Evolutionary conservation across 345 rosid species (phyloP).

Genomic region (Aquilaria yunnanensis): DNA sequence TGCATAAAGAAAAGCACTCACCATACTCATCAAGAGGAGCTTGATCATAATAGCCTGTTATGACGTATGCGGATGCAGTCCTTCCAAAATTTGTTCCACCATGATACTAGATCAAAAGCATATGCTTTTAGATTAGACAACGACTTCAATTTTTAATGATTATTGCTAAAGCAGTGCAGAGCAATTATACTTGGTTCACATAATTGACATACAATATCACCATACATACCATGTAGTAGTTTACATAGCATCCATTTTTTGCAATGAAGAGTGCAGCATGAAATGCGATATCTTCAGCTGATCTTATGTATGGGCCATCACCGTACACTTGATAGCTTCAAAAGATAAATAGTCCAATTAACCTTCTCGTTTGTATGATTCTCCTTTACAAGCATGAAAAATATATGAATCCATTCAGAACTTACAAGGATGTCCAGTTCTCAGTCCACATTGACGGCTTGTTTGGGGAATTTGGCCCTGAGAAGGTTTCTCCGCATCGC

Average conservation of each 20-base stretch:
- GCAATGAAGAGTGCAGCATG: conserved; percentile 73
- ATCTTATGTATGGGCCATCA: conserved; percentile 46
- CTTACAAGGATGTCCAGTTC: conserved; percentile 88
- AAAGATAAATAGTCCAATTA: too few species aligned
- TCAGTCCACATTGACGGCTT: conserved; percentile 92
- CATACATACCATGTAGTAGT: conserved; percentile 79
- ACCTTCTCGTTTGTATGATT: too few species aligned
- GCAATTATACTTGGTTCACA: background rate
- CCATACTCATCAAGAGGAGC: conserved; percentile 96
- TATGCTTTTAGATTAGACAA: background rate
- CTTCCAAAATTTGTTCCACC: conserved; percentile 98
- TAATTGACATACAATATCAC: background rate
- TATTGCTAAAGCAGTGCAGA: background rate
- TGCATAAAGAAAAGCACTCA: conserved; percentile 10
- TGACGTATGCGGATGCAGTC: conserved; percentile 54
- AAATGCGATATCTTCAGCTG: conserved; percentile 79
- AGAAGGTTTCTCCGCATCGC: conserved; percentile 78
- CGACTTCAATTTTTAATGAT: background rate
- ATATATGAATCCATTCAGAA: background rate
- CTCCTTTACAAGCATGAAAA: too few species aligned
- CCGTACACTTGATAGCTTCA: conserved; percentile 77
- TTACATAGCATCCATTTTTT: conserved; percentile 74
- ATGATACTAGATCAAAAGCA: conserved; percentile 47
- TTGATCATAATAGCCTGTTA: conserved; percentile 75
- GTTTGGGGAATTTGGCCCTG: conserved; percentile 75